Evolutionary conservation across 345 rosid species (phyloP).

Genomic region (Boechera stricta): DNA sequence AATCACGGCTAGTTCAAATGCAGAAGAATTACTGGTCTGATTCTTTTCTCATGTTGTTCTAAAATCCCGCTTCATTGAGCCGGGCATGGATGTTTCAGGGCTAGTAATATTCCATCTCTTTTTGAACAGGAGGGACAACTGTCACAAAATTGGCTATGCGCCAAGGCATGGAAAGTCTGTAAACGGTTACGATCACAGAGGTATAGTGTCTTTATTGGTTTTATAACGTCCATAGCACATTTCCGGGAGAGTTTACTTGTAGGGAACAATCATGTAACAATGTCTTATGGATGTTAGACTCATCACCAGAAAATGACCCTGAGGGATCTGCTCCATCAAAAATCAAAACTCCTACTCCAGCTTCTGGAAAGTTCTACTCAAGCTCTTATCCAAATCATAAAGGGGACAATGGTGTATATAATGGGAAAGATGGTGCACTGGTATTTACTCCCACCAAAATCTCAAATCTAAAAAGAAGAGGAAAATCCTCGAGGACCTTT

Average conservation of each 20-base stretch:
- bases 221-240: constrained; percentile 8
- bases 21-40: constrained; percentile 86
- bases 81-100: constrained; percentile 19
- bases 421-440: constrained; percentile 44
- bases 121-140: constrained; percentile 57
- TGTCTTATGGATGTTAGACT: constrained; percentile 46
- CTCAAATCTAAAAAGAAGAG: constrained; percentile 29
- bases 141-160: constrained; percentile 89
- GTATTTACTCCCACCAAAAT: constrained; percentile 35
- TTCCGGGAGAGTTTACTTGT: constrained; percentile 3
- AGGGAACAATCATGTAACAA: constrained; percentile 30
- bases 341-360: constrained; percentile 33
- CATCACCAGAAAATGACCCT: constrained; percentile 53
- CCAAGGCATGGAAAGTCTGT: constrained; percentile 51
- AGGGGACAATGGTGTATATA: constrained; percentile 41
- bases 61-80: constrained; percentile 4
- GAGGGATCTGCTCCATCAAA: constrained; percentile 40
- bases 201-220: constrained; percentile 42
- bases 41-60: constrained; percentile 13
- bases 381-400: constrained; percentile 39
- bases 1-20: constrained; percentile 74
- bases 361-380: constrained; percentile 50
- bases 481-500: constrained; percentile 23
- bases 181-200: constrained; percentile 48
- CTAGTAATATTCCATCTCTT: constrained; percentile 30